Conservation (phyloP, 2,329 filamentous ascomycete species). For the Fusarium zealandicum region DNA sequence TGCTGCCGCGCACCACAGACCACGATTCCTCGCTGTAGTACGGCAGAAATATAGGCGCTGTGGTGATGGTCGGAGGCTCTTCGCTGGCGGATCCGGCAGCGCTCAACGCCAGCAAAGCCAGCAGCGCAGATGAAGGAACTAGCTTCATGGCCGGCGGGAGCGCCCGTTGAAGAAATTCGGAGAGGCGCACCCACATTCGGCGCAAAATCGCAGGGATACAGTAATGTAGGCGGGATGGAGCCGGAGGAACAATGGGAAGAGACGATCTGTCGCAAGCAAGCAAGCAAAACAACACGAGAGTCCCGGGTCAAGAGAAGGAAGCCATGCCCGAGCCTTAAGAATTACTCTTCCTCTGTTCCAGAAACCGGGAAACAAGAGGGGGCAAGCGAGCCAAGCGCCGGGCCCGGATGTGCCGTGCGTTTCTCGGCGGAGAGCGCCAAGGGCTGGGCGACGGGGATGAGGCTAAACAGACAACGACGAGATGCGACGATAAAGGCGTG, state of each 20-base stretch:
- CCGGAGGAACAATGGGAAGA: not conserved
- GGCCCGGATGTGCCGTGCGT: constrained; percentile 3
- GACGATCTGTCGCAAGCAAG: not conserved
- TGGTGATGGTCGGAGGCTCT: constrained; percentile 44
- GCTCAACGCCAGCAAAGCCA: constrained; percentile 41
- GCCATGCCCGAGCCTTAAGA: constrained; percentile 16
- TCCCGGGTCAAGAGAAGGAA: not conserved
- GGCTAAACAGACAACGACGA: not conserved
- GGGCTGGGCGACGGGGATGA: constrained; percentile 33
- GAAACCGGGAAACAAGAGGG: constrained; percentile 22
- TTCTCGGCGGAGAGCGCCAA: constrained; percentile 33
- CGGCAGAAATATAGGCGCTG: constrained; percentile 55
- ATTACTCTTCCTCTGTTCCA: not conserved
- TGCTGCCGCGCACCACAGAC: constrained; percentile 55
- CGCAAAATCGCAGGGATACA: constrained; percentile 19
- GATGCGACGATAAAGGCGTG: not conserved
- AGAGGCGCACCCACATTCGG: not conserved
- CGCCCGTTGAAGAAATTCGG: not conserved
- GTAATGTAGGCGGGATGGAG: not conserved
- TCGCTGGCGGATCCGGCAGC: constrained; percentile 30
- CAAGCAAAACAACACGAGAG: not conserved
- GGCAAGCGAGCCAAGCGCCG: constrained; percentile 21
- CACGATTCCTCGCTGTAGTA: constrained; percentile 53
- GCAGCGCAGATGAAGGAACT: constrained; percentile 23
- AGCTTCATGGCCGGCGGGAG: constrained; percentile 20